Conservation (phyloP, 106 monocot genomes). For the Dendrobium catenatum region DNA sequence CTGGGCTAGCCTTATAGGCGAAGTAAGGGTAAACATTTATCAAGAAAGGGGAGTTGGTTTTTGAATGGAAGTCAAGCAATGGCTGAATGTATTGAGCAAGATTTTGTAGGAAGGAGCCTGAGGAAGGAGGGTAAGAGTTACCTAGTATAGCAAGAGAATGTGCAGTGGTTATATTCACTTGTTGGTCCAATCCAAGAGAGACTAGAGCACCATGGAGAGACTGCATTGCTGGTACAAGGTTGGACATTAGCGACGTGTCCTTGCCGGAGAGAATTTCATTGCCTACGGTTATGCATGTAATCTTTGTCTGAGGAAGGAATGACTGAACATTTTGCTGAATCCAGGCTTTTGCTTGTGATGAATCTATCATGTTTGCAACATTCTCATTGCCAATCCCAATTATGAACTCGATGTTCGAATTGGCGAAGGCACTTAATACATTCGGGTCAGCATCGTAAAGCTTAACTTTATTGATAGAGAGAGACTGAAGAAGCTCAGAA, state of each 20-base stretch:
- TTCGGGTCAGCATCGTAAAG: slow-evolving; percentile 48
- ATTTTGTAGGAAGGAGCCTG: slow-evolving; percentile 36
- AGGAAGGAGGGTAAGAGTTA: slow-evolving; percentile 55
- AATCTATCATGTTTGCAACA: slow-evolving; percentile 23
- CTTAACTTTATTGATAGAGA: slow-evolving; percentile 43
- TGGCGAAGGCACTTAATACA: slow-evolving; percentile 39
- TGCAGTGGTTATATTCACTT: slow-evolving; percentile 40
- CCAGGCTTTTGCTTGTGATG: slow-evolving; percentile 35
- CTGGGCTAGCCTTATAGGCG: slow-evolving; percentile 49
- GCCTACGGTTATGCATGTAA: slow-evolving; percentile 50
- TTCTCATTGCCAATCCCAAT: slow-evolving; percentile 38
- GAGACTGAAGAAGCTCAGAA: slow-evolving; percentile 38
- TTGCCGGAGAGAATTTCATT: slow-evolving; percentile 42
- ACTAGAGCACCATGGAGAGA: slow-evolving; percentile 35
- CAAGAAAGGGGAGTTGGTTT: slow-evolving; percentile 51
- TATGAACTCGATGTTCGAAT: slow-evolving; percentile 44
- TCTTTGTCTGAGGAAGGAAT: slow-evolving; percentile 35
- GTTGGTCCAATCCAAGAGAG: slow-evolving; percentile 28
- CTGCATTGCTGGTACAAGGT: slow-evolving; percentile 60
- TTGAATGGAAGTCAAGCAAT: slow-evolving; percentile 36
- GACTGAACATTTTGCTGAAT: slow-evolving; percentile 46
- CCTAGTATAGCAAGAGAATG: slow-evolving; percentile 36
- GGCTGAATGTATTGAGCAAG: slow-evolving; percentile 38
- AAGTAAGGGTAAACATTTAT: slow-evolving; percentile 73
- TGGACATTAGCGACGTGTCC: slow-evolving; percentile 28